Base-by-base conservation (phyloP, 2,329 filamentous ascomycete species). In the Colletotrichum sp. region DNA sequence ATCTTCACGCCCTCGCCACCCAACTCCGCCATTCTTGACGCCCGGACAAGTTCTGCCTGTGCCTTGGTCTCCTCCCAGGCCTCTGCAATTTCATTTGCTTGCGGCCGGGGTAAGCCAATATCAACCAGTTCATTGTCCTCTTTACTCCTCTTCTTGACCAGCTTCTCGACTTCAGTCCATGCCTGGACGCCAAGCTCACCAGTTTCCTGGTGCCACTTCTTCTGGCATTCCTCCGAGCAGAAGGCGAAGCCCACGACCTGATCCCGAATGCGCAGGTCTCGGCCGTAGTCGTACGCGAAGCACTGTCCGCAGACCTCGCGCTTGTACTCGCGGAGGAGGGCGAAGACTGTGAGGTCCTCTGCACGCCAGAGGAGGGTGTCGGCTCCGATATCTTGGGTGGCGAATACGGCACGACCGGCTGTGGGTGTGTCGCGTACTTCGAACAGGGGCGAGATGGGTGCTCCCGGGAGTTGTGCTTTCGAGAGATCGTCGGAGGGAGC, bases 231-330 rank as follows among this genome's bases (percentile, higher is more conserved):
- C 5, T 18, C 16, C 16, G 73, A 75, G 39, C 73, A 75, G 32
- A 75, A 75, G 12, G 64, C 73, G 24, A 75, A 75, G 5, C 73
- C 73, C 10, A 75, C 72, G 32, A 55, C n/a, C 18, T 57, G 36
- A 57, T 75, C 73, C 13, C 71, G 70, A 12, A 73, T 34, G 12
- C 24, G 7, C 63, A 75, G 34, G 64, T 68, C 70, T 26, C 70
- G 36, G 64, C 73, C 73, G 57, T 68, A 68, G 57, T 75, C 70
- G 44, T 75, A 75, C 8, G 30, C 57, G 16, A 75, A 75, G 57
- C 73, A 75, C 64, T 68, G 70, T 7, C 69, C 70, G 44, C 73
- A 75, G 39, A 75, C 73, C 32, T 75, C 73, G n/a, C 73, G 73
- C 39, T 71, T 62, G 44, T 75, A 75, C 44, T 75, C 73, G 8